Evolutionary conservation across 106 monocot species (phyloP), one percentile per base, ranked within the genome.

Genomic region (Xerophyta viscosa): DNA sequence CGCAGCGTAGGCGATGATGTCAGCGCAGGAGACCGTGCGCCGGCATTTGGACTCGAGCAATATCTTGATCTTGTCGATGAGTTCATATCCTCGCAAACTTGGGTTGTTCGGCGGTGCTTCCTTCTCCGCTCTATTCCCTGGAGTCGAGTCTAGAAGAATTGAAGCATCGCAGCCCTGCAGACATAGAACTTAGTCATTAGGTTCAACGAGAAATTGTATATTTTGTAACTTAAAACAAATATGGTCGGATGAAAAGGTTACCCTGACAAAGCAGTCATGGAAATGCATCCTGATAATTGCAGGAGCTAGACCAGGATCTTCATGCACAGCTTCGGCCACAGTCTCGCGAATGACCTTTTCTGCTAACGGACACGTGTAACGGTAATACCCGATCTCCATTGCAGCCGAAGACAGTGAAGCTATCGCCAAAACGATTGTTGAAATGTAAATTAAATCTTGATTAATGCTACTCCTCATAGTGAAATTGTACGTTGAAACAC

Each of bases 1-100:
- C 2, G 81, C 52, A 6, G 76, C 71, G 21, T 76, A 67, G 0
- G 76, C 81, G 26, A 82, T 48, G 49, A 76, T 76, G 60, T 82
- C 81, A 31, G 81, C 81, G 51, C 81, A 82, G 4, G 81, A 76
- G 27, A 82, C 81, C 3, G 52, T 53, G 52, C 28, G 6, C 7
- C 14, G 52, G 51, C 52, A 29, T 3, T 53, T 12, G 12, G 52
- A 26, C 29, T 53, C 52, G 3, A 29, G 29, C 19, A 12, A 12
- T 3, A 7, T 29, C 28, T 53, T 53, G 25, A 15, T 15, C 19
- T 53, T 15, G 28, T 53, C 52, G 28, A 47, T 18, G 2, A 47
- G 17, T 39, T 39, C 33, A 6, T 33, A 33, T 6, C 5, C 33
- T 6, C 5, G 7, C 33, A 33, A 5, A 11, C 11, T 33, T 33